Conservation (phyloP, 768 basidiomycete species). For the Trametes meyenii region DNA sequence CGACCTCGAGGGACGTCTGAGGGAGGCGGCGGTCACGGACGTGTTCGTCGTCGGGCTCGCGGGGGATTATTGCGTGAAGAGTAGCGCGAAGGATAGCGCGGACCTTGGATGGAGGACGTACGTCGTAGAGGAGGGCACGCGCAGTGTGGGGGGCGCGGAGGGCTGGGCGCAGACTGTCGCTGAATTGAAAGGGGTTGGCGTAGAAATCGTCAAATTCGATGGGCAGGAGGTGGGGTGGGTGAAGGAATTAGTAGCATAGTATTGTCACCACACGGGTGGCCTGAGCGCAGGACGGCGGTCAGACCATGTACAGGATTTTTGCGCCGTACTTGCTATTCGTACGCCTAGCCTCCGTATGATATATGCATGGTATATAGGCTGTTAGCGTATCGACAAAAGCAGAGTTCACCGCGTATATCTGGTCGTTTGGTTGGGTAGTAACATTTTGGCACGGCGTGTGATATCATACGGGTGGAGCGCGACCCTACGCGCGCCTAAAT, state of each 20-base stretch:
- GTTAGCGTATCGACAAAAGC: no score
- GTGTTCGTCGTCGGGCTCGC: constrained; percentile 72
- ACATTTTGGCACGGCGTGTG: no score
- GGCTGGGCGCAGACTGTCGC: constrained; percentile 25
- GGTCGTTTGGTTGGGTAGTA: no score
- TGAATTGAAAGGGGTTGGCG: constrained; percentile 23
- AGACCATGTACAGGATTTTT: no score
- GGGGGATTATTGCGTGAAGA: constrained; percentile 77
- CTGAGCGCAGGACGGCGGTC: no score
- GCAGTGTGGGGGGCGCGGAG: constrained; percentile 29
- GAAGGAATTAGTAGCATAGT: neutral
- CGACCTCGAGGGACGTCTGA: constrained; percentile 47
- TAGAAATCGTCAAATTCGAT: constrained; percentile 25
- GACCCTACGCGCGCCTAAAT: no score
- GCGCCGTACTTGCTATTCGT: no score
- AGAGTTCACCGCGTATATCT: no score
- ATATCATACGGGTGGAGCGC: no score
- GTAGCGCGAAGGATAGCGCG: constrained; percentile 51
- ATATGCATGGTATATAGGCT: no score
- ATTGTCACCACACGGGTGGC: neutral
- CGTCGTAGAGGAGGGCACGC: constrained; percentile 31
- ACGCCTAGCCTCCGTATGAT: no score
- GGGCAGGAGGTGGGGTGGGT: constrained; percentile 30
- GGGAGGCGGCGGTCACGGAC: constrained; percentile 49
- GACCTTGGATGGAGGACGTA: constrained; percentile 30